Percentiles rank a stretch among this genome's conserved stretches.
Evolutionary conservation across 202 grass and related monocot species (phyloP).

Genomic region (Bolboschoenoplectus hybrid): DNA sequence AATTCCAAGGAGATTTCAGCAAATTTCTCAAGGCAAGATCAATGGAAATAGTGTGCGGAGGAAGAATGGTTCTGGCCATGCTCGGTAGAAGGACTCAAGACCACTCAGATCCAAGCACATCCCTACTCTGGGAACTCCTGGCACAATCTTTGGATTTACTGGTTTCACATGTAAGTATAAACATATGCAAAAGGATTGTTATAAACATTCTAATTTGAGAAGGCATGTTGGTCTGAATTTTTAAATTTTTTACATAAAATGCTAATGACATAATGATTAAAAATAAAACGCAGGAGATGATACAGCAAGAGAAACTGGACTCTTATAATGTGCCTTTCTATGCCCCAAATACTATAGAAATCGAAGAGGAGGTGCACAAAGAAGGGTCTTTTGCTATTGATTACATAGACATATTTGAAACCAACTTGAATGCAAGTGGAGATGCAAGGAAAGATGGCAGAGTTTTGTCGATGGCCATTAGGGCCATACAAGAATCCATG

Average conservation of each 20-base stretch:
- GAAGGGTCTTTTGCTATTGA: conserved; percentile 89
- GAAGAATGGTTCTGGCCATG: conserved; percentile 79
- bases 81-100: conserved; percentile 61
- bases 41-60: conserved; percentile 61
- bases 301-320: conserved; percentile 72
- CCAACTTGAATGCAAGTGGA: conserved; percentile 75
- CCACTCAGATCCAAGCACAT: conserved; percentile 50
- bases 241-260: neutral
- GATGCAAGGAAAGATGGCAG: conserved; percentile 77
- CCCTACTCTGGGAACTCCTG: conserved; percentile 81
- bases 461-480: conserved; percentile 76
- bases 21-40: conserved; percentile 81
- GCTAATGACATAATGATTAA: neutral
- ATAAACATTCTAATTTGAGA: neutral
- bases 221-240: neutral
- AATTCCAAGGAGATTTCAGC: conserved; percentile 87
- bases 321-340: conserved; percentile 93
- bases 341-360: conserved; percentile 69
- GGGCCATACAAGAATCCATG: conserved; percentile 96
- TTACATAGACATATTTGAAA: conserved; percentile 66
- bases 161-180: conserved; percentile 55
- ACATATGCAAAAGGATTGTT: neutral
- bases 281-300: conserved; percentile 49
- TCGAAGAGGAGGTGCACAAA: conserved; percentile 67
- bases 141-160: conserved; percentile 77